These are phyloP conservation scores for Nakaseomyces bracarensis DNA, from an alignment of 1,139 yeast species.

Conservation along the genomic window DNA sequence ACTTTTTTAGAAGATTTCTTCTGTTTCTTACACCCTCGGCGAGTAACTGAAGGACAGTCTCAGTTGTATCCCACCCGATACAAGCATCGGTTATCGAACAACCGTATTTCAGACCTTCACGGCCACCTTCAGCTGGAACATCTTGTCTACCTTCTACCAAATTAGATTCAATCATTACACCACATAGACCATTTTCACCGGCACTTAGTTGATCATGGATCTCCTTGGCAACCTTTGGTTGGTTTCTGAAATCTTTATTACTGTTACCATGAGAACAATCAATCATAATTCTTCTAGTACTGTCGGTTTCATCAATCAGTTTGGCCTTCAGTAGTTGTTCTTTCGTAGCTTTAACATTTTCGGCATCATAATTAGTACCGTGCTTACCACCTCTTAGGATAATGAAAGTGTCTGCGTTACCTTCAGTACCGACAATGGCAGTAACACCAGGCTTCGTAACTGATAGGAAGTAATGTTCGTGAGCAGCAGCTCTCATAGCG, in stretches of 20 bases:
- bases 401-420: conserved; percentile 83
- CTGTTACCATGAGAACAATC: conserved; percentile 98
- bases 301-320: conserved; percentile 39
- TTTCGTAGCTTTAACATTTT: conserved; percentile 60
- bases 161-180: conserved; percentile 94
- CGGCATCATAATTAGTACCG: conserved; percentile 82
- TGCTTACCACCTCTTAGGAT: conserved; percentile 92
- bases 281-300: conserved; percentile 75
- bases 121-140: conserved; percentile 73
- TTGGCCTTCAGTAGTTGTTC: conserved; percentile 53
- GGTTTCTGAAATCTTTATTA: conserved; percentile 79
- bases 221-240: conserved; percentile 80
- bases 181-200: conserved; percentile 79
- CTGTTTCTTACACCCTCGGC: conserved; percentile 75
- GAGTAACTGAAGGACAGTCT: conserved; percentile 55
- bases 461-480: conserved; percentile 87
- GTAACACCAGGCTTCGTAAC: conserved; percentile 94
- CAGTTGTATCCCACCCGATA: conserved; percentile 83
- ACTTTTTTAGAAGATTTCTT: conserved; percentile 36
- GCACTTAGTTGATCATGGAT: conserved; percentile 67
- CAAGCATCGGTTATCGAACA: conserved; percentile 96
- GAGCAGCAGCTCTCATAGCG: conserved; percentile 86
- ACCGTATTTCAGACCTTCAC: conserved; percentile 71
- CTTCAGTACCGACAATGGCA: conserved; percentile 91
- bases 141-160: conserved; percentile 88